Evolutionary conservation across 2,329 filamentous ascomycete species (phyloP).

Genomic region (Ampelomyces quisqualis): DNA sequence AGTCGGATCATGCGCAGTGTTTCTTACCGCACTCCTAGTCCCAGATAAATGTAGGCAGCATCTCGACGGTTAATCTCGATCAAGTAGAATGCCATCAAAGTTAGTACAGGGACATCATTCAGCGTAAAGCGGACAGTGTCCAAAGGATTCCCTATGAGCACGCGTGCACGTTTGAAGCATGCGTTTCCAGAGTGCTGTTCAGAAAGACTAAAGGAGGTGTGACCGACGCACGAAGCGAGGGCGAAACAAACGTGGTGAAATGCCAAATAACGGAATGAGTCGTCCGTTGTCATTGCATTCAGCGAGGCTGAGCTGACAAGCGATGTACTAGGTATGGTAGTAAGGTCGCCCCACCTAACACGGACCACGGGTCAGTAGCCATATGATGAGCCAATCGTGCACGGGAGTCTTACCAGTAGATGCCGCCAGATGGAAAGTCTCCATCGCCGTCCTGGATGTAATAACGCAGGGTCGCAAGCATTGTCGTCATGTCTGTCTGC

Average conservation of each 20-base stretch:
- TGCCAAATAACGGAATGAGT: constrained; percentile 22
- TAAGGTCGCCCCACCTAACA: constrained; percentile 26
- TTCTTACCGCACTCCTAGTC: constrained; percentile 20
- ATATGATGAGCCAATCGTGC: not conserved
- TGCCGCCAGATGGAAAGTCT: constrained; percentile 23
- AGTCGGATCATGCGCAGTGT: not conserved
- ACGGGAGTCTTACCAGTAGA: constrained; percentile 17
- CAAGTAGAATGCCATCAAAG: constrained; percentile 31
- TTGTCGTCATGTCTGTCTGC: constrained; percentile 19
- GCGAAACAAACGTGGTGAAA: constrained; percentile 32
- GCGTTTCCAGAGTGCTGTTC: constrained; percentile 23
- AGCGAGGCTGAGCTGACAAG: constrained; percentile 15
- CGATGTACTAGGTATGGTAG: constrained; percentile 11
- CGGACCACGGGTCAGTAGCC: not conserved
- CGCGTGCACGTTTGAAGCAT: constrained; percentile 29
- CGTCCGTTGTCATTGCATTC: constrained; percentile 18
- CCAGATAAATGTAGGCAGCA: constrained; percentile 29
- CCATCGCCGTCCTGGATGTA: constrained; percentile 31
- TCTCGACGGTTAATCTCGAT: constrained; percentile 34
- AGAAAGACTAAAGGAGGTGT: constrained; percentile 12
- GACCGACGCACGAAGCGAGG: constrained; percentile 20
- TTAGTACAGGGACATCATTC: constrained; percentile 26
- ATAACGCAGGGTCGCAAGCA: constrained; percentile 23
- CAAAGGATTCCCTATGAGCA: constrained; percentile 29
- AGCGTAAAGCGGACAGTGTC: constrained; percentile 28